Evolutionary conservation across 495 filamentous ascomycete species (phyloP), one percentile per base, ranked within the genome.

Genomic region (Tuber magnatum): DNA sequence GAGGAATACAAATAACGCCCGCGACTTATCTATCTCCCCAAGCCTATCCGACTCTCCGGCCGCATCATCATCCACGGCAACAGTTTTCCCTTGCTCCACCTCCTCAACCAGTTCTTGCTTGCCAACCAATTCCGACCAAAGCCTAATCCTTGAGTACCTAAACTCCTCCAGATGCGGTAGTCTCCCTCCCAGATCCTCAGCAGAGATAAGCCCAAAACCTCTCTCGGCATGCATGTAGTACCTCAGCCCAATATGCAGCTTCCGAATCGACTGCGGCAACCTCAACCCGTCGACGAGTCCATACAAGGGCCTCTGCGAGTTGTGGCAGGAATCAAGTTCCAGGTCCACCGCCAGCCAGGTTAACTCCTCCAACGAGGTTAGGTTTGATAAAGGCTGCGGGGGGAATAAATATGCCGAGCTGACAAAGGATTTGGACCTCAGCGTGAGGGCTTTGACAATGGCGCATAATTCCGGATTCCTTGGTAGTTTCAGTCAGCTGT

Each of bases 61-160:
- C 14, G 56, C 56, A 35, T 65, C 56, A 35, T 65, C 56, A 65
- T 65, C 32, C 28, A 65, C 56, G 35, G 28, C 56, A 65, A 65
- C 28, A 18, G 35, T 65, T 1, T 16, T 32, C 56, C 56, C 56
- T 35, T 65, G 56, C 56, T 28, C 56, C 56, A 35, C 56, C 56
- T 65, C 56, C 28, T 35, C 28, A 35, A 65, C 56, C 6, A 65
- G 56, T 20, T 35, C 14, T 8, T 32, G 56, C 28, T 65, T 65
- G 56, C 28, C 56, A 35, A 65, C 32, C 12, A 65, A 65, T 65
- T 65, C 56, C 0, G 56, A 65, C 56, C 56, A 65, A 65, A 65
- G 56, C 28, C 74, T 68, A n/a, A 78, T 39, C 6, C 46, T 46
- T 22, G 46, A 71, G 28, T 73, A 77, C 10, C 77, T 40, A 14